phyloP scores from a whole-genome alignment of 768 basidiomycete species.

The Lentinula guzmanii region DNA sequence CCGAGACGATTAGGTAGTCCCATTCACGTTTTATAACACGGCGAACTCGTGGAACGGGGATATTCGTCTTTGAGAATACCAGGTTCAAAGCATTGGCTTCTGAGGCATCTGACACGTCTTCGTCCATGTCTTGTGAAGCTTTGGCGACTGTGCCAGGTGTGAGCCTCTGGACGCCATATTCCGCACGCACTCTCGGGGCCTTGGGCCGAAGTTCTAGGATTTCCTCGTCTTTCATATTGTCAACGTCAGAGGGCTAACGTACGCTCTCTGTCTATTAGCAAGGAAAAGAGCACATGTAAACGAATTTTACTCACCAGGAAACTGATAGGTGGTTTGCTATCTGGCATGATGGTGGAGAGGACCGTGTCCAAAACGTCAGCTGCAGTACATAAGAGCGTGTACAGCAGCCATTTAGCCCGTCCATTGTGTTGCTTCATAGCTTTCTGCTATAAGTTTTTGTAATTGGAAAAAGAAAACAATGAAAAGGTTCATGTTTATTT shows the following conservation, averaged over 20 bases:
- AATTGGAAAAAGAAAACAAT: too few relatives aligned
- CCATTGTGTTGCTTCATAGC: too few relatives aligned
- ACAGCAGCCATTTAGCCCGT: neutral
- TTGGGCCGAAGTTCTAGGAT: neutral
- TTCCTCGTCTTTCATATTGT: neutral
- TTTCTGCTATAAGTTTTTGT: too few relatives aligned
- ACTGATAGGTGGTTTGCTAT: neutral
- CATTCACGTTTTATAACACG: slow-evolving; percentile 9
- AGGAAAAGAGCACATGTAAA: too few relatives aligned
- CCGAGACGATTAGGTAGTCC: slow-evolving; percentile 12
- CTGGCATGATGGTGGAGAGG: neutral
- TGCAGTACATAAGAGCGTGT: neutral
- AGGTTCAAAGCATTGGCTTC: neutral
- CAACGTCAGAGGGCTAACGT: neutral
- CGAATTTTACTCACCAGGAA: neutral
- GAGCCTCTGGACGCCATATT: too few relatives aligned
- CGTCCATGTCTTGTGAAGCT: neutral
- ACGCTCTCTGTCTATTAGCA: too few relatives aligned
- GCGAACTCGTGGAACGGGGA: slow-evolving; percentile 15
- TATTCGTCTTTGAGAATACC: slow-evolving; percentile 8
- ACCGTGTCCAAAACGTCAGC: slow-evolving; percentile 1
- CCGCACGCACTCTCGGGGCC: neutral
- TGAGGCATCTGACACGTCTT: neutral
- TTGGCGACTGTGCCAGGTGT: neutral
- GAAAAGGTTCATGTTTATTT: too few relatives aligned